These are phyloP conservation scores for Candida ovalis DNA, from an alignment of 805 yeast species.

Conservation along the genomic window DNA sequence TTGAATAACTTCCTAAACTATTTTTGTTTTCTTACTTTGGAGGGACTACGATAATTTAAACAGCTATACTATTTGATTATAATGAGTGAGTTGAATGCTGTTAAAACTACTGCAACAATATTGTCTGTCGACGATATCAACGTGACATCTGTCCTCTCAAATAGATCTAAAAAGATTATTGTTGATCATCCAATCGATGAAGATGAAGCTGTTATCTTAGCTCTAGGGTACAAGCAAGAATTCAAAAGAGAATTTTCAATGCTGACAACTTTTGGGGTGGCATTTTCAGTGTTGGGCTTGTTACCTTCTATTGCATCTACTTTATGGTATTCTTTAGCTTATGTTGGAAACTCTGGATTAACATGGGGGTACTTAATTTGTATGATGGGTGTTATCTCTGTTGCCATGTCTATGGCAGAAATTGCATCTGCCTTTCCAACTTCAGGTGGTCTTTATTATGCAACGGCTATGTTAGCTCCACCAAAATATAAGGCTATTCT, in stretches of 20 bases:
- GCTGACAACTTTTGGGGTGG: slow-evolving; percentile 56
- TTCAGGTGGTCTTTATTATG: slow-evolving; percentile 64
- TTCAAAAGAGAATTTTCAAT: slow-evolving; percentile 57
- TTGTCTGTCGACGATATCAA: slow-evolving; percentile 27
- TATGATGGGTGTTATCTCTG: slow-evolving; percentile 49
- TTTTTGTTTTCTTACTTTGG: no score
- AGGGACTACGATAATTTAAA: no score
- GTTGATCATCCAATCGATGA: slow-evolving; percentile 45
- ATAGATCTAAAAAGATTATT: slow-evolving; percentile 19
- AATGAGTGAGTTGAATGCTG: slow-evolving; percentile 2
- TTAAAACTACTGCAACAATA: slow-evolving; percentile 26
- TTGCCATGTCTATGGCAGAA: slow-evolving; percentile 60
- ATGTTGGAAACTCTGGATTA: slow-evolving; percentile 58
- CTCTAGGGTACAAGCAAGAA: slow-evolving; percentile 61
- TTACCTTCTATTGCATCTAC: slow-evolving; percentile 65
- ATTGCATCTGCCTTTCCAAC: slow-evolving; percentile 62
- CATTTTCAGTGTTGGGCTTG: slow-evolving; percentile 59
- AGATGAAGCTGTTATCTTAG: slow-evolving; percentile 52
- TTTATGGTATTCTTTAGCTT: slow-evolving; percentile 53
- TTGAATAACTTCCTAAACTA: no score
- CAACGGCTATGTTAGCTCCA: slow-evolving; percentile 59
- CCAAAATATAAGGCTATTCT: slow-evolving; percentile 46
- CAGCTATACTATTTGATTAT: no score
- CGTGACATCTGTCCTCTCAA: slow-evolving; percentile 25
- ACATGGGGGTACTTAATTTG: slow-evolving; percentile 61